Percentiles rank a stretch among this genome's conserved stretches.
Evolutionary conservation across 257 asterid species (phyloP).

Genomic region (Gentiana straminea): DNA sequence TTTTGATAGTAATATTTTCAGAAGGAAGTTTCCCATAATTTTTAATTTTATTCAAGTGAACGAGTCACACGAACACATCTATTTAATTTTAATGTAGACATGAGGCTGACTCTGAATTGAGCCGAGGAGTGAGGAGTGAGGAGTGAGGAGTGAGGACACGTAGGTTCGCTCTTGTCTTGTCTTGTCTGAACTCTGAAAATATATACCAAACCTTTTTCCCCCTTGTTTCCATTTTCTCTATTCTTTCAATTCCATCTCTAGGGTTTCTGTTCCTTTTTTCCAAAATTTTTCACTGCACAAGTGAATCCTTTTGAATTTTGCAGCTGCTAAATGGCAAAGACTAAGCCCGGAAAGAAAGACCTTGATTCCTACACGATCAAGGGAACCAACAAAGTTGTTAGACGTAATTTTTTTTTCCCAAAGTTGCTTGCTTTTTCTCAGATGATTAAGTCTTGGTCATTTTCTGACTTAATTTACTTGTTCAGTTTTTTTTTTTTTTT

Average conservation of each 20-base stretch:
- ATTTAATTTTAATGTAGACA: no score
- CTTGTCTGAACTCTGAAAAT: no score
- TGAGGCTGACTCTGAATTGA: no score
- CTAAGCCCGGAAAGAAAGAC: conserved; percentile 94
- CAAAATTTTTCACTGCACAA: not conserved
- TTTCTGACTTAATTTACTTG: no score
- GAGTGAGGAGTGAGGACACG: no score
- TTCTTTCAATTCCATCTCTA: conserved; percentile 8
- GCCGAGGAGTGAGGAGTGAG: no score
- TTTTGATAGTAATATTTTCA: no score
- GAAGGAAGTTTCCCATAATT: no score
- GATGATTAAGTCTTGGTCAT: no score
- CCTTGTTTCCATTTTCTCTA: not conserved
- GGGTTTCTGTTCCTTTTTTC: conserved; percentile 13
- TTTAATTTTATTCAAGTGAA: no score
- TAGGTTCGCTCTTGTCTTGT: no score
- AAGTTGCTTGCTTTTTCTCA: not conserved
- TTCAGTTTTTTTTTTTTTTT: not conserved
- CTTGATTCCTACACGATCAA: conserved; percentile 70
- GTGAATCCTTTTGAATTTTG: not conserved
- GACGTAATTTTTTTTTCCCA: conserved; percentile 26
- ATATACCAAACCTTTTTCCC: conserved; percentile 7
- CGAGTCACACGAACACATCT: no score
- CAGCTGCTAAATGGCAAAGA: conserved; percentile 61
- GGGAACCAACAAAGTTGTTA: conserved; percentile 88